phyloP scores from a whole-genome alignment of 257 asterid genomes.

The Dorcoceras hygrometricum region DNA sequence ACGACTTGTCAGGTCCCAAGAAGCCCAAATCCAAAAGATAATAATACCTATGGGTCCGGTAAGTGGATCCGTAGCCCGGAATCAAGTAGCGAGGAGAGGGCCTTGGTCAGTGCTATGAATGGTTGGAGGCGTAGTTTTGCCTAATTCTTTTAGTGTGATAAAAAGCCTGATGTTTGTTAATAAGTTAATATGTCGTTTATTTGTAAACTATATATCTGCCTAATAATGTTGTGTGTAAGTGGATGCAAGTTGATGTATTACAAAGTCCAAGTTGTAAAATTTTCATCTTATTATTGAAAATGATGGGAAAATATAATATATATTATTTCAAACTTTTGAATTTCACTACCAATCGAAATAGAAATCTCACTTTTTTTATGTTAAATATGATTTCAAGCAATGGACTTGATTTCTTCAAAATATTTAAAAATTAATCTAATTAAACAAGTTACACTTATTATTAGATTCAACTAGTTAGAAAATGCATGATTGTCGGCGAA shows the following conservation, averaged over 20 bases:
- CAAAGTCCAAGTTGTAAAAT: constrained; percentile 8
- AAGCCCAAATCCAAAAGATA: constrained; percentile 63
- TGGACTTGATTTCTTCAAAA: too few species aligned
- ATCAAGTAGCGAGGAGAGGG: constrained; percentile 63
- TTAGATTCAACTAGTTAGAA: too few species aligned
- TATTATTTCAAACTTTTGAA: too few species aligned
- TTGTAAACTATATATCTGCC: constrained; percentile 14
- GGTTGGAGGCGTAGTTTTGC: constrained; percentile 50
- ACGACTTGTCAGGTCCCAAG: constrained; percentile 43
- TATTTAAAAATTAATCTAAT: too few species aligned
- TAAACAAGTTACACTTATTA: too few species aligned
- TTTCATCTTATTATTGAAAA: too few species aligned
- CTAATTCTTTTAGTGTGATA: constrained; percentile 25
- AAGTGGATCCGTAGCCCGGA: constrained; percentile 75
- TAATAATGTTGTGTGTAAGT: constrained; percentile 25
- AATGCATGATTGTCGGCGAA: too few species aligned
- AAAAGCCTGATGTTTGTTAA: constrained; percentile 20
- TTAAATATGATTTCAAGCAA: too few species aligned
- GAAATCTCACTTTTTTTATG: too few species aligned
- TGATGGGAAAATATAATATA: too few species aligned
- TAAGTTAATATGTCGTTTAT: constrained; percentile 21
- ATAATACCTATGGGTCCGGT: constrained; percentile 26
- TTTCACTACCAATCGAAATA: too few species aligned
- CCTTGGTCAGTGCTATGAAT: constrained; percentile 39
- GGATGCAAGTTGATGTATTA: constrained; percentile 16